Percentiles rank a stretch among this genome's conserved stretches.
These are phyloP conservation scores for Lachancea sp. DNA, from an alignment of 805 yeast genomes.

Conservation along the genomic window DNA sequence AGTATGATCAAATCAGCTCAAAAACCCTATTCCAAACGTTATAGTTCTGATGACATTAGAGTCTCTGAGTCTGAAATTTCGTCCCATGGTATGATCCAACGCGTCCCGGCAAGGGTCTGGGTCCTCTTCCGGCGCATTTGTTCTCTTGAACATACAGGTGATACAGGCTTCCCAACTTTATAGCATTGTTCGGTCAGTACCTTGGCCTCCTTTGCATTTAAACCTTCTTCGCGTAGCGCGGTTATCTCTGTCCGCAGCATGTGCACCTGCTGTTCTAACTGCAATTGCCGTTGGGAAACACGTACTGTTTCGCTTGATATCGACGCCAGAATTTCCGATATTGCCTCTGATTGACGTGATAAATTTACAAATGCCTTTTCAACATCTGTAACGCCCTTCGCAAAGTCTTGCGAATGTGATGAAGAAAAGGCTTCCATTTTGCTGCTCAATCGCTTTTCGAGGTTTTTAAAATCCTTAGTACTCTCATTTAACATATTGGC, in stretches of 20 bases:
- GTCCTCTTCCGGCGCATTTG: constrained; percentile 3
- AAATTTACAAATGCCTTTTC: constrained; percentile 1
- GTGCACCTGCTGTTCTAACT: constrained; percentile 12
- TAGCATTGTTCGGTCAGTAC: not conserved
- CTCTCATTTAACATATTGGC: not conserved
- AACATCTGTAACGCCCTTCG: not conserved
- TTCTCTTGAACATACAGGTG: constrained; percentile 1
- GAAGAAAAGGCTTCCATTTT: not conserved
- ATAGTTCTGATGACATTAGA: constrained; percentile 6
- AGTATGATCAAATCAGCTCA: too few species aligned
- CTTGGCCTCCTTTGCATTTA: not conserved
- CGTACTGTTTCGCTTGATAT: constrained; percentile 18
- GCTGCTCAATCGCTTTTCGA: not conserved
- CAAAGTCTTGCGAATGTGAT: not conserved
- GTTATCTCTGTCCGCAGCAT: not conserved
- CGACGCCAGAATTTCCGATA: constrained; percentile 16
- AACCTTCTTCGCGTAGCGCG: not conserved
- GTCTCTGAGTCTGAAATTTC: constrained; percentile 5
- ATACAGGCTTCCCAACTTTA: constrained; percentile 3
- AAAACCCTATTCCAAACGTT: not conserved
- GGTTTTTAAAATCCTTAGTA: not conserved
- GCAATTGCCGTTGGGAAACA: constrained; percentile 14
- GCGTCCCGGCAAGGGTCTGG: constrained; percentile 3
- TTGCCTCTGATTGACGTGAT: constrained; percentile 10
- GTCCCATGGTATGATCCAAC: constrained; percentile 10